Evolutionary conservation across 257 asterid species (phyloP).

Genomic region (Sherardia arvensis): DNA sequence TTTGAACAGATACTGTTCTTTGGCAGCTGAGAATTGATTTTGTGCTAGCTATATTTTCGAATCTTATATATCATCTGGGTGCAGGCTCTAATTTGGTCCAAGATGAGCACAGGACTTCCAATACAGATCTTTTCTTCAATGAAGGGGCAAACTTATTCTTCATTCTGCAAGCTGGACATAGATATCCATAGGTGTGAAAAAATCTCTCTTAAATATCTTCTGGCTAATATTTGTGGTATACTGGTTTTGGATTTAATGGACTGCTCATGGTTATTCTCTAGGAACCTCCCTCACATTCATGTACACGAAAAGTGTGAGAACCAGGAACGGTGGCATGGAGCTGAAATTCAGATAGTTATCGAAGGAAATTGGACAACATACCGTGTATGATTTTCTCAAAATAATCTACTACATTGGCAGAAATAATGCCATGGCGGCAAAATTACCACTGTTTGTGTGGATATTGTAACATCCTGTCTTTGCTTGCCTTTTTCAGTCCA

Average conservation of each 20-base stretch:
- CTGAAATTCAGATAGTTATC: conserved; percentile 83
- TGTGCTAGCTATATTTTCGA: neutral
- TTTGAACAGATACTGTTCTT: neutral
- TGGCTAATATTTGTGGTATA: conserved; percentile 6
- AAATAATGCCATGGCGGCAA: neutral
- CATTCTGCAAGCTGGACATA: conserved; percentile 87
- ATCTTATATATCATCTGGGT: conserved; percentile 10
- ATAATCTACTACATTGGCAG: neutral
- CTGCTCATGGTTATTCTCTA: conserved; percentile 19
- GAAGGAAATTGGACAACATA: conserved; percentile 94
- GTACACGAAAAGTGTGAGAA: conserved; percentile 61
- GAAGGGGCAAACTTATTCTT: conserved; percentile 58
- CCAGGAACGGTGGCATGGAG: conserved; percentile 76
- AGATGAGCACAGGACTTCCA: conserved; percentile 96
- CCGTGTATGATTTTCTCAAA: conserved; percentile 44
- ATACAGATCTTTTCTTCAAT: conserved; percentile 77
- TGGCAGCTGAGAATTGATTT: neutral
- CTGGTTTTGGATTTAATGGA: conserved; percentile 9
- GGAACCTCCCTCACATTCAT: conserved; percentile 86
- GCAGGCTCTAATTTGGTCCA: conserved; percentile 96
- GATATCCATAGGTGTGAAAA: conserved; percentile 55
- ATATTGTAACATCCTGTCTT: neutral
- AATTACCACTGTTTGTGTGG: neutral
- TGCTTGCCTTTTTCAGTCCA: conserved; percentile 48
- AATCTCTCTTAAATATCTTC: conserved; percentile 11